These are phyloP conservation scores for Phyllosticta capitalensis DNA, from an alignment of 2,329 filamentous ascomycete species.

Conservation along the genomic window DNA sequence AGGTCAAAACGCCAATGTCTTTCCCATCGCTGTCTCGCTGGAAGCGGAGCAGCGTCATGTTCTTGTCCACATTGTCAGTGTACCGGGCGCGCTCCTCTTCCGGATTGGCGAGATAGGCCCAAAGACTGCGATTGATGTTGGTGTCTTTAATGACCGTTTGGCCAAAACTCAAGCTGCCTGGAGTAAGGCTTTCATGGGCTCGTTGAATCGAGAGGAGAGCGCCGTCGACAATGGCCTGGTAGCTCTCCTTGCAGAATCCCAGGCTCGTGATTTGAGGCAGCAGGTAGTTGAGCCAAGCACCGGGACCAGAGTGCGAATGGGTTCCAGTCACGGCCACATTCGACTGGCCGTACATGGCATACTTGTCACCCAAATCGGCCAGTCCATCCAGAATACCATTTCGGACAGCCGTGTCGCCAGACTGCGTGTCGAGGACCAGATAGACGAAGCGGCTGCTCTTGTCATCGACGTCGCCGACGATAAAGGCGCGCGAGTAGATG, in stretches of 20 bases:
- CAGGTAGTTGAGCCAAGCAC: constrained; percentile 90
- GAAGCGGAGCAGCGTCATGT: constrained; percentile 71
- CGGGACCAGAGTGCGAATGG: constrained; percentile 85
- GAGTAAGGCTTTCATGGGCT: constrained; percentile 62
- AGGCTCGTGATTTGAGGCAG: constrained; percentile 82
- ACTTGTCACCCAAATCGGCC: constrained; percentile 57
- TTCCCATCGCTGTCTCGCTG: constrained; percentile 64
- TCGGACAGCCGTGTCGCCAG: constrained; percentile 79
- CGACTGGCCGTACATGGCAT: constrained; percentile 63
- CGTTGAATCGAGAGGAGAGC: constrained; percentile 70
- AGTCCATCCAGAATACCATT: constrained; percentile 78
- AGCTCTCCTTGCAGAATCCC: constrained; percentile 80
- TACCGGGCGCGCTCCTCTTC: constrained; percentile 64
- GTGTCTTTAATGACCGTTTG: constrained; percentile 61
- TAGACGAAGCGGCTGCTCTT: constrained; percentile 72
- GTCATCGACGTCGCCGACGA: constrained; percentile 60
- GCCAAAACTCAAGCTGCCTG: constrained; percentile 63
- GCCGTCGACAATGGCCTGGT: constrained; percentile 80
- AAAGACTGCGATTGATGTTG: constrained; percentile 84
- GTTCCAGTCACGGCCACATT: constrained; percentile 89
- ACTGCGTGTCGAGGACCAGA: constrained; percentile 75
- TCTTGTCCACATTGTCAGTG: constrained; percentile 58
- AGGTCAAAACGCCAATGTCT: constrained; percentile 72
- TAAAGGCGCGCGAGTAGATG: constrained; percentile 81
- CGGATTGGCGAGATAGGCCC: constrained; percentile 80